Conservation (phyloP, 441 rosid species). For the Gossypium schwendimanii region DNA sequence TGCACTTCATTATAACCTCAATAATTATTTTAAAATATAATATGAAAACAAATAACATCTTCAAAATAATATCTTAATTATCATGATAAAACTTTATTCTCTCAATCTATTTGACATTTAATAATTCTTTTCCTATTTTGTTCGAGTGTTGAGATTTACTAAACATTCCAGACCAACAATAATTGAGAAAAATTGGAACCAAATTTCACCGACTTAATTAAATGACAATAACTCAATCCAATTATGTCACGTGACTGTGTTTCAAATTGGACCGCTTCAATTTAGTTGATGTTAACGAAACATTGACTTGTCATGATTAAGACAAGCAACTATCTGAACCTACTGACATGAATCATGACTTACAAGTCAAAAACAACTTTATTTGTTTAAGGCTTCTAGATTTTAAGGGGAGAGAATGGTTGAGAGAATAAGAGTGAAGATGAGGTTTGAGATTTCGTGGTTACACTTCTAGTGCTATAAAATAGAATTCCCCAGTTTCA, state of each 20-base stretch:
- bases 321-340: background rate
- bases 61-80: too few species aligned
- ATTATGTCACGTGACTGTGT: background rate
- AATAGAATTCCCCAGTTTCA: background rate
- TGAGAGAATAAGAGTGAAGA: background rate
- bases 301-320: background rate
- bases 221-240: background rate
- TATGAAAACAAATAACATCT: too few species aligned
- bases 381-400: background rate
- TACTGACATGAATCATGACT: background rate
- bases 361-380: background rate
- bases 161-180: too few species aligned
- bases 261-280: background rate
- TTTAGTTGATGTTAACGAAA: background rate
- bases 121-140: too few species aligned
- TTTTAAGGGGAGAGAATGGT: background rate
- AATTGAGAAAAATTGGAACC: too few species aligned
- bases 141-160: too few species aligned
- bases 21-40: too few species aligned
- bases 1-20: too few species aligned
- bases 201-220: background rate
- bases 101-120: too few species aligned
- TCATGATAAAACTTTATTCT: too few species aligned
- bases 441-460: too few species aligned
- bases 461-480: too few species aligned